These are phyloP conservation scores for Cenchrus americanus DNA, from an alignment of 176 grass and related monocot genomes.

Conservation along the genomic window DNA sequence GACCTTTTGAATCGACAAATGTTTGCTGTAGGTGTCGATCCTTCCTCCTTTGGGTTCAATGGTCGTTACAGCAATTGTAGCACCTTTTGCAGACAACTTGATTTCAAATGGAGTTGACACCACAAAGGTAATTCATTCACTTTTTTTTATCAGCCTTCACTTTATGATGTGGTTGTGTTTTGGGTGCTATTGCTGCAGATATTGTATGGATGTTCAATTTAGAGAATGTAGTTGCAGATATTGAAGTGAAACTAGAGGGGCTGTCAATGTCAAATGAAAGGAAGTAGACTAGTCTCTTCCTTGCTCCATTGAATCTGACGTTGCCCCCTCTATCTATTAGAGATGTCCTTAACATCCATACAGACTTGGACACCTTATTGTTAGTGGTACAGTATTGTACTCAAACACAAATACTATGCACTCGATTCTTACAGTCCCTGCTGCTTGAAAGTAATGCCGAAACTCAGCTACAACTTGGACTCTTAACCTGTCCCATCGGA, in stretches of 20 bases:
- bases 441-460: neutral
- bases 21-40: slow-evolving; percentile 74
- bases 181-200: neutral
- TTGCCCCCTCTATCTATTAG: neutral
- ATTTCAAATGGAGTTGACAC: slow-evolving; percentile 93
- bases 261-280: neutral
- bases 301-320: neutral
- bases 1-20: slow-evolving; percentile 32
- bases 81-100: slow-evolving; percentile 91
- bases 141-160: slow-evolving; percentile 26
- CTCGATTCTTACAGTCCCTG: neutral
- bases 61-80: slow-evolving; percentile 86
- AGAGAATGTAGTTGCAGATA: neutral
- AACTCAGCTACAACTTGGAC: neutral
- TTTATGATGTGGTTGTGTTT: neutral
- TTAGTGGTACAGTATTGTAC: neutral
- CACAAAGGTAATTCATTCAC: slow-evolving; percentile 63
- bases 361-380: neutral
- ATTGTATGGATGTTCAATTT: slow-evolving; percentile 9
- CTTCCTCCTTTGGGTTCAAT: slow-evolving; percentile 94
- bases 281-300: neutral
- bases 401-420: neutral
- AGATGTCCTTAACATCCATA: neutral
- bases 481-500: neutral
- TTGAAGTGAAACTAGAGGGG: neutral